Base-by-base conservation (phyloP, 768 basidiomycete species). In the Collybiopsis luxurians region DNA sequence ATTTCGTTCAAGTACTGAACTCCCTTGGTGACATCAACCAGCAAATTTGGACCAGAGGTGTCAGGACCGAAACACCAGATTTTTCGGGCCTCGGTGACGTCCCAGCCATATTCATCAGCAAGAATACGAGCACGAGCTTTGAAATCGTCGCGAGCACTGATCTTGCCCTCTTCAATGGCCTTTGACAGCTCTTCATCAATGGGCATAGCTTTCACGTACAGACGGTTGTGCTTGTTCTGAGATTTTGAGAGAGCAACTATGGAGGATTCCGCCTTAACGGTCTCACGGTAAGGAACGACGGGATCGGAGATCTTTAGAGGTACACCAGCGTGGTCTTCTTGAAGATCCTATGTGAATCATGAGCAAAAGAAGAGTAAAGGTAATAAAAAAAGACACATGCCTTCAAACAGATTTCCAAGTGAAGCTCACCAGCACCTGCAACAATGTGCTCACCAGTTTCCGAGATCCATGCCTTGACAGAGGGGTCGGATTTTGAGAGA, bases 21-120 rank as follows among this genome's bases (percentile, higher is more conserved):
- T 79, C 94, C 97, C 85, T 98, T 99, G 66, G 97, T 98, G 64
- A 90, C 92, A 76, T 99, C 97, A 66, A 97, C 93, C 74, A 99
- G 76, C 74, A 99, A 74, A 78, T 99, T 99, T 56, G 97, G 87
- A 44, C 97, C 97, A 63, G 92, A 94, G 51, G 93, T 97, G 63
- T 99, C 97, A 61, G 97, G 97, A 66, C 96, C 97, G 82, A 99
- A 99, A 76, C 92, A 93, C 97, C 97, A 99, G 70, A 99, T 98
- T 83, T 97, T 98, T 69, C 97, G 84, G 65, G 97, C 97, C 67
- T 99, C 97, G 59, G 97, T 97, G 63, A 98, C 95, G 72, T 99
- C 97, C 97, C 97, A 98, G 55, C 93, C 94, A 70, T 77, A 89
- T 63, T 98, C 95, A 71, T 99, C 97, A 60, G 97, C 97, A 63